Base-by-base conservation (phyloP, 495 filamentous ascomycete genomes). In the Penicillium cosmopolitanum region DNA sequence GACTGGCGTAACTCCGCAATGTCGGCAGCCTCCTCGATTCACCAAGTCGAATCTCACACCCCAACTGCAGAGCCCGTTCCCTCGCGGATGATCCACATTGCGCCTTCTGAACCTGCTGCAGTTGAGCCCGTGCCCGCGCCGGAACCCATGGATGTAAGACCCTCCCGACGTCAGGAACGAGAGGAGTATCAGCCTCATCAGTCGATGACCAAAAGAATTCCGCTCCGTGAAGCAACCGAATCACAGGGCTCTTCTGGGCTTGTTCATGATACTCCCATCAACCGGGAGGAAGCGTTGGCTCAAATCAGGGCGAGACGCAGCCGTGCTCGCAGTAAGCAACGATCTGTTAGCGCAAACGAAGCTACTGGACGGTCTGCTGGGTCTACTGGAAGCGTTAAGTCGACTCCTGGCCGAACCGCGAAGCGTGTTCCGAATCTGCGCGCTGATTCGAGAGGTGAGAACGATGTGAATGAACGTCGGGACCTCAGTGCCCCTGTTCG, bases 251-350 rank as follows among this genome's bases (percentile, higher is more conserved):
- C 60, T 23, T 65, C 68, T 35, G 64, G 59, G 50, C 40, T 62
- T 28, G 60, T 77, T 12, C 72, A 75, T 0, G 76, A 77, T 2
- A 75, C 75, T 0, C 77, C 77, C 4, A 76, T 84, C 36, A 79
- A 75, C 57, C 72, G 80, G 19, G 81, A 83, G 66, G 74, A 77
- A 52, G 81, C 81, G 6, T 64, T 84, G 2, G 81, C 81, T 23
- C 78, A 82, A 60, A 83, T 84, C 53, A 63, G 78, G 34, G 79
- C 77, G 12, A 68, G 81, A 35, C 74, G 81, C 40, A 77, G 75
- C 4, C 68, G 79, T 50, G 73, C 81, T 3, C 75, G 74, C 57
- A 82, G 73, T 55, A 76, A 78, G 66, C 70, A 75, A 36, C 69
- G 80, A 51, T 79, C 76, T 36, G 72, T 70, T 11, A 80, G 77